Evolutionary conservation across 495 filamentous ascomycete species (phyloP).

Genomic region (Chaetomium tenue): DNA sequence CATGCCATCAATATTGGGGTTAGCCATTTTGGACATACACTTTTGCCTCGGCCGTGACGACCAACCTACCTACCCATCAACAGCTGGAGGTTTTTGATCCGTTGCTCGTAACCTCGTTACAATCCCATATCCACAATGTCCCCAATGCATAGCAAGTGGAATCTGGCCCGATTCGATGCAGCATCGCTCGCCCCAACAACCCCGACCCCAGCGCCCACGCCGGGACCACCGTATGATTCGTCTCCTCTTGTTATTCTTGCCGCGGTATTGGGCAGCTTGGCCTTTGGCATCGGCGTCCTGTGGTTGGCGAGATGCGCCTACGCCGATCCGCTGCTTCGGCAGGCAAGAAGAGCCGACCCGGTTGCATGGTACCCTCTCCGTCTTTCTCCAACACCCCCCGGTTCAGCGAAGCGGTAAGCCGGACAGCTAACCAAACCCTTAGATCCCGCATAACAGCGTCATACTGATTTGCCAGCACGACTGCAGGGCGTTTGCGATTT

Average conservation of each 20-base stretch:
- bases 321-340: not conserved
- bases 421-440: not conserved
- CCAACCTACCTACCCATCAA: too few relatives aligned
- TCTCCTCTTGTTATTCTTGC: conserved; percentile 5
- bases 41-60: too few relatives aligned
- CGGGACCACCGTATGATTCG: not conserved
- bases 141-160: not conserved
- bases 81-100: too few relatives aligned
- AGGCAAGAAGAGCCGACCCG: not conserved
- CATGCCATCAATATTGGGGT: too few relatives aligned
- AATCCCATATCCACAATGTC: not conserved
- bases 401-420: not conserved
- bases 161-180: not conserved
- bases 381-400: not conserved
- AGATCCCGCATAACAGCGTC: not conserved
- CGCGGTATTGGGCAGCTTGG: not conserved
- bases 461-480: not conserved
- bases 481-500: not conserved
- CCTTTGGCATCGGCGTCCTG: not conserved
- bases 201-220: not conserved
- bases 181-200: not conserved
- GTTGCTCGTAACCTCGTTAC: not conserved
- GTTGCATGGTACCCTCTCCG: not conserved
- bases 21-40: too few relatives aligned
- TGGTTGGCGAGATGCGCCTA: not conserved